Base-by-base conservation (phyloP, 2,329 filamentous ascomycete species). In the Pseudocercospora vitis region DNA sequence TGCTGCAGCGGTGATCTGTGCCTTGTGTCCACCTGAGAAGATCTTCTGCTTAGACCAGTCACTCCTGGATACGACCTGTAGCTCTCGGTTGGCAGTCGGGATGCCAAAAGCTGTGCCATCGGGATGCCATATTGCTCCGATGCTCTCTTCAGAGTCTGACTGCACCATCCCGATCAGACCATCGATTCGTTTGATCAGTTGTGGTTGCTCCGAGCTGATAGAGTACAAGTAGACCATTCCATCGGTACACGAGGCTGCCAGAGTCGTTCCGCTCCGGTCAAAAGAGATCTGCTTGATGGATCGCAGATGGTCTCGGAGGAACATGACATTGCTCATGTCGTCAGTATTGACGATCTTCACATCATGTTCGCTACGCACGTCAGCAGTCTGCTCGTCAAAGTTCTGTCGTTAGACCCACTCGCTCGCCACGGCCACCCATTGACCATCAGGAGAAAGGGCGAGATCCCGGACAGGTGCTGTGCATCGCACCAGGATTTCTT, bases 381-480 rank as follows among this genome's bases (percentile, higher is more conserved):
- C 50, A 70, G 60, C 21, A 28, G 3, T 45, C n/a, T 18, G 8
- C 14, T 4, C 14, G 14, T 29, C n/a, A 3, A 5, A 19, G 6
- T 12, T 3, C 3, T 11, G 4, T 7, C 23, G 4, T 31, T 52
- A n/a, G 2, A 74, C 81, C 62, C 71, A 85, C 82, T 97, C 95
- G 78, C 91, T 96, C n/a, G 91, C 91, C 21, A 97, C 90, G 24
- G 94, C 94, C 60, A 87, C 89, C 91, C 91, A 97, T 65, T 88
- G 82, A 0, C 83, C 81, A 68, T 97, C 88, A 1, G 84, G 81
- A 2, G 90, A 91, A 11, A 99, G 76, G 3, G 89, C 85, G 49
- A 99, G 78, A 70, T 96, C 91, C 65, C 94, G 83, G 26, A 96
- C 83, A 0, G 94, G 89, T 2, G 96, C 76, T n/a, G 90, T 86